Base-by-base conservation (phyloP, 169 alveolate genomes). In the Condylostoma magnum region DNA sequence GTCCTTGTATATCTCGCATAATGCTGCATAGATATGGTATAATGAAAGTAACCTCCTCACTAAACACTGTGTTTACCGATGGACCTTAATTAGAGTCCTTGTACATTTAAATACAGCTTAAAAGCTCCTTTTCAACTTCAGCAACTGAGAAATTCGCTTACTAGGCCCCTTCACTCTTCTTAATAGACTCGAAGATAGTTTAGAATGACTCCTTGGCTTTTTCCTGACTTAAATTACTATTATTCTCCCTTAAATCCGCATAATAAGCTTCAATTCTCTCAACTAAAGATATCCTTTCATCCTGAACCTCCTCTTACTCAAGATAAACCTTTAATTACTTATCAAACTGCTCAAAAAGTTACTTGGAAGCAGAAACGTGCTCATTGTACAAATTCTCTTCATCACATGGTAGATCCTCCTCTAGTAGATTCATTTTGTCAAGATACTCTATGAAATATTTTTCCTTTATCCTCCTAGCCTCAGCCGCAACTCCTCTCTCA, bases 401-500 rank as follows among this genome's bases (percentile, higher is more conserved):
- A 28, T 55, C 68, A 55, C 68, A 2, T 18, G 68, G 68, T 18
- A 55, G 50, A 2, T 55, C 68, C 12, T 55, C 25, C 33, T 55
- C 68, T n/a, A 55, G 10, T 0, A 55, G 68, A 15, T 50, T 50
- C 68, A 55, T 55, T 55, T 55, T 55, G 68, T 55, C 68, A 15
- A 55, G 68, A 3, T 55, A 55, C 3, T 28, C 15, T 18, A 55
- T 55, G 22, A 55, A 55, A 8, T 30, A 28, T 30, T 55, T 55
- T 55, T 55, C 68, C 33, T 55, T 55, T 18, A n/a, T 10, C 4
- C 68, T 15, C 2, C 68, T n/a, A 10, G 68, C 12, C 2, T 55
- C 68, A 15, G 68, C 50, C 27, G 68, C 68, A 10, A 55, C 68
- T n/a, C 51, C 68, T 33, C 68, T 55, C 33, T 55, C 68, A 55